Percentiles rank a stretch among this genome's conserved stretches.
Conservation (phyloP, 352 stramenopile species). For the Phytophthora litchii region DNA sequence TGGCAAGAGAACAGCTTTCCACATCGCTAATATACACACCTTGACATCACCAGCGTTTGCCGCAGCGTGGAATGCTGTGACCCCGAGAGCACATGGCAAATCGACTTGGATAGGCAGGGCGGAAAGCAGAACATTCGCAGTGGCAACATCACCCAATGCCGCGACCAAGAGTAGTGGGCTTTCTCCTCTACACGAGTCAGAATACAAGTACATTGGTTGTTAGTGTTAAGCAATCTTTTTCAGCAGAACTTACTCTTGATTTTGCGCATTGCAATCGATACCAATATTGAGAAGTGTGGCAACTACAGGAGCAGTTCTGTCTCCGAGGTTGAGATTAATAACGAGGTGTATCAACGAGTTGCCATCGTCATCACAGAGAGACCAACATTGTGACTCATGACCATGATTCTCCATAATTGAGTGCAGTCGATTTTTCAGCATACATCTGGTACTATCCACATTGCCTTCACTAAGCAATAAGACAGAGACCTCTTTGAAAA, state of each 20-base stretch:
- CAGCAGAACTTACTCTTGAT: slow-evolving; percentile 52
- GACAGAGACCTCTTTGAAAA: slow-evolving; percentile 12
- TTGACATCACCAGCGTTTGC: slow-evolving; percentile 61
- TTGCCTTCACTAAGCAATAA: slow-evolving; percentile 7
- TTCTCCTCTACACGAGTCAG: slow-evolving; percentile 40
- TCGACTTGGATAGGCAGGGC: slow-evolving; percentile 42
- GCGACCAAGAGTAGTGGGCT: slow-evolving; percentile 58
- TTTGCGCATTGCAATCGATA: slow-evolving; percentile 55
- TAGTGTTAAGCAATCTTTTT: background rate
- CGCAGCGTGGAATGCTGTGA: slow-evolving; percentile 61
- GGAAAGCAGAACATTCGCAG: slow-evolving; percentile 14
- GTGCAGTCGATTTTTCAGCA: slow-evolving; percentile 10
- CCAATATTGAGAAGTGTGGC: slow-evolving; percentile 36
- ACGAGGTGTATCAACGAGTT: slow-evolving; percentile 62
- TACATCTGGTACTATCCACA: background rate
- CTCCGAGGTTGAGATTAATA: slow-evolving; percentile 41
- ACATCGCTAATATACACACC: slow-evolving; percentile 12
- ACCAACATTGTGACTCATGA: background rate
- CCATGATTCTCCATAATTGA: slow-evolving; percentile 1
- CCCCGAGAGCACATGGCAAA: slow-evolving; percentile 47
- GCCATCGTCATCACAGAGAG: slow-evolving; percentile 40
- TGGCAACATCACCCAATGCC: slow-evolving; percentile 50
- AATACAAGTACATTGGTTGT: background rate
- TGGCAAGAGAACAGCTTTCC: background rate
- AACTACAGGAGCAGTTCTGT: slow-evolving; percentile 22